Percentiles rank a stretch among this genome's conserved stretches.
Evolutionary conservation across 164 flowering plant genomes (phyloP).

Genomic region (Pachysandra terminalis): DNA sequence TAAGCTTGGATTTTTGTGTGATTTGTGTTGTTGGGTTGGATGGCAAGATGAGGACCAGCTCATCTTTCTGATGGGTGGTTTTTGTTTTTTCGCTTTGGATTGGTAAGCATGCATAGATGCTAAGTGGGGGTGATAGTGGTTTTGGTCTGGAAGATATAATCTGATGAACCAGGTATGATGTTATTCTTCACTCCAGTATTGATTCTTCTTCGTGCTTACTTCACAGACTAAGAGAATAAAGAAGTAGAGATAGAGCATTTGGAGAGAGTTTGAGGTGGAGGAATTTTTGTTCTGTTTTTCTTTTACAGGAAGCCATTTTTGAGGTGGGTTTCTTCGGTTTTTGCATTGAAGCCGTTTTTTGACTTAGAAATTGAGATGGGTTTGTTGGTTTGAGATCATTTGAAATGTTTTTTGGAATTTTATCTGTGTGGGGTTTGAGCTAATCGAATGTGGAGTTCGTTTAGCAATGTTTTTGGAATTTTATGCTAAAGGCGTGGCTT

Average conservation of each 20-base stretch:
- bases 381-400: conserved; percentile 2
- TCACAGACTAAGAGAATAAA: background rate
- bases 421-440: too few species aligned
- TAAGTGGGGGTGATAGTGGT: background rate
- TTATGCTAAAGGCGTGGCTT: too few species aligned
- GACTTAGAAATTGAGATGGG: background rate
- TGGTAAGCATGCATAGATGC: background rate
- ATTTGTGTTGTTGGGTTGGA: conserved; percentile 11
- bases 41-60: conserved; percentile 13
- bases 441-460: too few species aligned
- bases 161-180: conserved; percentile 1
- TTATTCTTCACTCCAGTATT: background rate
- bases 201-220: too few species aligned
- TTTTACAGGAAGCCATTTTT: background rate
- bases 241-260: conserved; percentile 1
- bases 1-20: conserved; percentile 8
- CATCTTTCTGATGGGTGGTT: conserved; percentile 5
- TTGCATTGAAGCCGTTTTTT: background rate
- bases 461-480: too few species aligned
- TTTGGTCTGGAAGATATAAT: conserved; percentile 4
- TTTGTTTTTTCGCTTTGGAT: background rate
- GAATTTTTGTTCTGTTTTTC: background rate
- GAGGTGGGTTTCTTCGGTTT: too few species aligned
- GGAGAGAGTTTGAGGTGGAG: too few species aligned
- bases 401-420: background rate